These are phyloP conservation scores for Yarrowia sp. DNA, from an alignment of 805 yeast genomes.

Conservation along the genomic window DNA sequence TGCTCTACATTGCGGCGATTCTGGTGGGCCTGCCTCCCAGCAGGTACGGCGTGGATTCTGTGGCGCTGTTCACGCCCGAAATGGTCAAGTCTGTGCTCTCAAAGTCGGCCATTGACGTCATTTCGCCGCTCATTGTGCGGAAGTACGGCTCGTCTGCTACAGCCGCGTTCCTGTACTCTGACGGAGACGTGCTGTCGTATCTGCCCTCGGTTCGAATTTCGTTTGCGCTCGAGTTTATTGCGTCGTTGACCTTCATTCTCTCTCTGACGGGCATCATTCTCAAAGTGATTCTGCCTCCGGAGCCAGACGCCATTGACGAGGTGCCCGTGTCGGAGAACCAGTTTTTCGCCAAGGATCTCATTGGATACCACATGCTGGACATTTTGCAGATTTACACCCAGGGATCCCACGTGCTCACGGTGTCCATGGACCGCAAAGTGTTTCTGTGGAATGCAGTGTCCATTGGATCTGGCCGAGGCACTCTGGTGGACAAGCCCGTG, in stretches of 20 bases:
- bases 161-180: constrained; percentile 24
- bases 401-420: constrained; percentile 58
- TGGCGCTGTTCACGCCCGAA: constrained; percentile 23
- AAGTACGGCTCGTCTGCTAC: constrained; percentile 25
- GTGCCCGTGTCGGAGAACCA: constrained; percentile 43
- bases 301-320: constrained; percentile 44
- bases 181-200: constrained; percentile 25
- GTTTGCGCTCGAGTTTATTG: constrained; percentile 59
- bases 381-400: constrained; percentile 57
- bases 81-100: constrained; percentile 8
- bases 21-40: constrained; percentile 28
- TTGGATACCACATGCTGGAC: constrained; percentile 67
- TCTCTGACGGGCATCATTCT: constrained; percentile 59
- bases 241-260: constrained; percentile 59
- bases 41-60: constrained; percentile 31
- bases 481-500: constrained; percentile 54
- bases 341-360: constrained; percentile 53
- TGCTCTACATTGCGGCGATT: constrained; percentile 29
- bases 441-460: constrained; percentile 63
- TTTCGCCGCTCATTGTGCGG: constrained; percentile 30
- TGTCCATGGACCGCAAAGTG: constrained; percentile 76
- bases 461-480: constrained; percentile 10
- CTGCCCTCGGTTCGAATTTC: constrained; percentile 33
- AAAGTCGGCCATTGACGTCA: constrained; percentile 5
- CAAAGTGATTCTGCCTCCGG: constrained; percentile 50